A percentile compares a stretch with the other conserved stretches of the same genome.
Conservation (phyloP, 257 asterid species). For the Solanum appendiculatum region DNA sequence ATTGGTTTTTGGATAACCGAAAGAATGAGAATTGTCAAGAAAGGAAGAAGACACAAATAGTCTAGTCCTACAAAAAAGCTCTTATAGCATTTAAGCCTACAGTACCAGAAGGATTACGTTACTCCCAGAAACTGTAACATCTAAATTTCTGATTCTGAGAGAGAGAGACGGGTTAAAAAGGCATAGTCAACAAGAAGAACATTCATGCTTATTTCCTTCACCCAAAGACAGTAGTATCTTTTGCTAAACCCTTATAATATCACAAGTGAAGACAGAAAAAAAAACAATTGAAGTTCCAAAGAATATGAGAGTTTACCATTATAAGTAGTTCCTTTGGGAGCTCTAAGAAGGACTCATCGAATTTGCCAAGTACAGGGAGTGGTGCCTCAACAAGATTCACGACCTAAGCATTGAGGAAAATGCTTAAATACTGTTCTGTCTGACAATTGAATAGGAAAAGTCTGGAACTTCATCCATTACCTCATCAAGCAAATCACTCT, state of each 20-base stretch:
- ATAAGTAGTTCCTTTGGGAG: slow-evolving; percentile 86
- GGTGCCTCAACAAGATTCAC: slow-evolving; percentile 98
- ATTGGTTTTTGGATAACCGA: neutral
- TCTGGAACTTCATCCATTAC: slow-evolving; percentile 16
- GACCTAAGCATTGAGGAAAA: slow-evolving; percentile 41
- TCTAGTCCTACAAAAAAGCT: neutral
- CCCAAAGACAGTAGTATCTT: neutral
- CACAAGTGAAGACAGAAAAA: neutral
- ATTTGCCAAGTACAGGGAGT: slow-evolving; percentile 70
- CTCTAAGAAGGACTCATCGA: slow-evolving; percentile 68
- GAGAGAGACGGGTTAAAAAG: neutral
- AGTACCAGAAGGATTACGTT: neutral
- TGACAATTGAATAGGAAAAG: neutral
- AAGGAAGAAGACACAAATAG: neutral
- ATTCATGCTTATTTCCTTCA: neutral
- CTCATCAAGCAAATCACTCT: slow-evolving; percentile 73
- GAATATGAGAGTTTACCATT: slow-evolving; percentile 39
- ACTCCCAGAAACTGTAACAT: neutral
- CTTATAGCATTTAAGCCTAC: neutral
- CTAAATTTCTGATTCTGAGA: neutral
- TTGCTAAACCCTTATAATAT: neutral
- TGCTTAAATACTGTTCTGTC: slow-evolving; percentile 2
- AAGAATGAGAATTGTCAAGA: neutral
- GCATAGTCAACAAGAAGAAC: neutral
- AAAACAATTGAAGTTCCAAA: neutral